A percentile compares a stretch with the other conserved stretches of the same genome.
phyloP scores from a whole-genome alignment of 2,329 filamentous ascomycete genomes.

The Alternaria incomplexa region DNA sequence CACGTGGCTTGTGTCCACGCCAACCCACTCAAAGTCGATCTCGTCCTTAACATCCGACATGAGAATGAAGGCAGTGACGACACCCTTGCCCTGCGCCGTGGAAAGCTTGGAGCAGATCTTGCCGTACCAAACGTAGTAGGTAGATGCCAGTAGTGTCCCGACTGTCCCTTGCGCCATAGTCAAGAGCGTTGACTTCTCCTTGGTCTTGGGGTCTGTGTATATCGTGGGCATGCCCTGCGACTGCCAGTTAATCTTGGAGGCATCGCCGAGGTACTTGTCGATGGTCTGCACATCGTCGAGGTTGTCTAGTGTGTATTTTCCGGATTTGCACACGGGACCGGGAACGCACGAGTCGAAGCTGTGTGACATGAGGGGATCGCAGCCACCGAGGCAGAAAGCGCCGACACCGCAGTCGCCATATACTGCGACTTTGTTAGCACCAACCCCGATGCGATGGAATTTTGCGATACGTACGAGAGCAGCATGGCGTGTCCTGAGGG shows the following conservation, averaged over 20 bases:
- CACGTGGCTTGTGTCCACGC: slow-evolving; percentile 74
- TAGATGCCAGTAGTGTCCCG: slow-evolving; percentile 84
- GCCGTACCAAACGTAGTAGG: slow-evolving; percentile 95
- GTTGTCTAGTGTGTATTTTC: slow-evolving; percentile 74
- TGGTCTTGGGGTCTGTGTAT: slow-evolving; percentile 60
- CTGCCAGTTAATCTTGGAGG: slow-evolving; percentile 84
- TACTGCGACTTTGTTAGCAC: slow-evolving; percentile 60
- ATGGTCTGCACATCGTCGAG: slow-evolving; percentile 74
- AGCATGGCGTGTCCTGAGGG: slow-evolving; percentile 62
- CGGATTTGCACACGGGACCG: slow-evolving; percentile 78
- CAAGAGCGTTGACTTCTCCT: slow-evolving; percentile 64
- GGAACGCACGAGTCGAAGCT: slow-evolving; percentile 84
- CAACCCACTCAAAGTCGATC: slow-evolving; percentile 96
- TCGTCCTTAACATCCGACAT: slow-evolving; percentile 97
- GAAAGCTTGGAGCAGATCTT: slow-evolving; percentile 86
- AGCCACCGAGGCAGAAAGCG: slow-evolving; percentile 94
- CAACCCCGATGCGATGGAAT: not conserved
- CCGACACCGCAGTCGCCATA: slow-evolving; percentile 93
- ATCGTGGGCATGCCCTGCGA: slow-evolving; percentile 75
- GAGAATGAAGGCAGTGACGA: slow-evolving; percentile 96
- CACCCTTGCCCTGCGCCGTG: slow-evolving; percentile 82
- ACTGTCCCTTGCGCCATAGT: slow-evolving; percentile 88
- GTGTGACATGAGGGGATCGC: slow-evolving; percentile 85
- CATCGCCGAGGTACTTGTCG: slow-evolving; percentile 84
- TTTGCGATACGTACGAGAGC: slow-evolving; percentile 43